Base-by-base conservation (phyloP, 768 basidiomycete species). In the Kwoniella sp. region DNA sequence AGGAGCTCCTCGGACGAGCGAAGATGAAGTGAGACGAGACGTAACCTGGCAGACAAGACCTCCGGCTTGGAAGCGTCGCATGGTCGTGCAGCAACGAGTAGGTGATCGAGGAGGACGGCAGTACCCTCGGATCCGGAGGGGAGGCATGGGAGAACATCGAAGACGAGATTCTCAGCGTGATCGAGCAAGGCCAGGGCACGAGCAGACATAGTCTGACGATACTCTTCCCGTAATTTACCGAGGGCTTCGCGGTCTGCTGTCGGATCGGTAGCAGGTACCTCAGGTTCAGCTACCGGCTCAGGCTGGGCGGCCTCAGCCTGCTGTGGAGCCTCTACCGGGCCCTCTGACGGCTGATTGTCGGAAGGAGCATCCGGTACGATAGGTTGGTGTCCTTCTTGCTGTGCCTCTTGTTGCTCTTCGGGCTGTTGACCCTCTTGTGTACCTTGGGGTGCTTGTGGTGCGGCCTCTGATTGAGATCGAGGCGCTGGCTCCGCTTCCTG, bases 91-190 rank as follows among this genome's bases (percentile, higher is more conserved):
- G 89, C 30, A 82, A 81, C 65, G 30, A 87, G 87, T 75, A 95
- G 85, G 74, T 92, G 90, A 34, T 90, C 88, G 64, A 93, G 83
- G 58, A 97, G 85, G 61, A 87, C 85, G 48, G 85, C 85, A 55
- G 94, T 84, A 7, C 89, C 88, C 68, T 87, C 83, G 26, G 30
- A 52, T 17, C 56, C 63, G 13, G 88, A 87, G 62, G 90, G 85
- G 79, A 96, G 93, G 23, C 91, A 90, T 26, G 85, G 85, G 69
- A 90, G 87, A 38, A 96, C 85, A 76, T 96, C 93, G 75, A 94
- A 96, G 47, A 96, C 87, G 60, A 98, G 86, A 8, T 89, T 88
- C 2, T 90, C 87, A 73, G 93, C 89, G 68, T 90, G 87, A 75
- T 96, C 93, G 52, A 95, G 88, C 30, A 99, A 85, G 12, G 83